phyloP scores from a whole-genome alignment of 106 monocot genomes.

The Allium fistulosum region DNA sequence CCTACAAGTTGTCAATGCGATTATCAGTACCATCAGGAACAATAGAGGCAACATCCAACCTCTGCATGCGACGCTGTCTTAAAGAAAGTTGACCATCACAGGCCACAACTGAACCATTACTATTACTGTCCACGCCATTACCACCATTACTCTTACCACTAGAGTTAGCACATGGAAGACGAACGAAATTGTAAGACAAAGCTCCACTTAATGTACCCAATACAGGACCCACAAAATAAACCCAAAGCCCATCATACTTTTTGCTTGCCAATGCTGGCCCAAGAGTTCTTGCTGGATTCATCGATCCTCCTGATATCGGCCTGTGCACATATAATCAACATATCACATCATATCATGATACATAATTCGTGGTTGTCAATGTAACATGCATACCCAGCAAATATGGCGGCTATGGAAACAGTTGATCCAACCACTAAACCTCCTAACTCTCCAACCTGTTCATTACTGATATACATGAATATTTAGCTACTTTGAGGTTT shows the following conservation, averaged over 20 bases:
- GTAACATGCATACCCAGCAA: constrained; percentile 39
- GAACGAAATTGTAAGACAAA: constrained; percentile 42
- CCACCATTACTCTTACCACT: no score
- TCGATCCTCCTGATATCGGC: constrained; percentile 78
- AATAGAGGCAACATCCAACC: no score
- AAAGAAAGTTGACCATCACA: no score
- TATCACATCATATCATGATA: no score
- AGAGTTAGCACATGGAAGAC: not conserved
- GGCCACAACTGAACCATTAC: no score
- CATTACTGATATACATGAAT: no score
- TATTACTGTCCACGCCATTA: no score
- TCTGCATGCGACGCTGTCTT: no score
- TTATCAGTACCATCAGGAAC: no score
- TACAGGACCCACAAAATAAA: constrained; percentile 56
- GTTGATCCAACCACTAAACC: constrained; percentile 62
- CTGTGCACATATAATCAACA: constrained; percentile 16
- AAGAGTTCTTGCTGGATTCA: constrained; percentile 70
- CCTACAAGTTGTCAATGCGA: no score
- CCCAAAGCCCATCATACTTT: constrained; percentile 40
- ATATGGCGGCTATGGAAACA: constrained; percentile 61
- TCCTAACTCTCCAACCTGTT: constrained; percentile 68
- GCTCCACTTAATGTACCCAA: constrained; percentile 49
- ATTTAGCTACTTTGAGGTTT: no score
- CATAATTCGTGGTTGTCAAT: no score
- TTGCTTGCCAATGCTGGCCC: constrained; percentile 62